phyloP scores from a whole-genome alignment of 176 grass and related monocot species.

The Oryza meridionalis region DNA sequence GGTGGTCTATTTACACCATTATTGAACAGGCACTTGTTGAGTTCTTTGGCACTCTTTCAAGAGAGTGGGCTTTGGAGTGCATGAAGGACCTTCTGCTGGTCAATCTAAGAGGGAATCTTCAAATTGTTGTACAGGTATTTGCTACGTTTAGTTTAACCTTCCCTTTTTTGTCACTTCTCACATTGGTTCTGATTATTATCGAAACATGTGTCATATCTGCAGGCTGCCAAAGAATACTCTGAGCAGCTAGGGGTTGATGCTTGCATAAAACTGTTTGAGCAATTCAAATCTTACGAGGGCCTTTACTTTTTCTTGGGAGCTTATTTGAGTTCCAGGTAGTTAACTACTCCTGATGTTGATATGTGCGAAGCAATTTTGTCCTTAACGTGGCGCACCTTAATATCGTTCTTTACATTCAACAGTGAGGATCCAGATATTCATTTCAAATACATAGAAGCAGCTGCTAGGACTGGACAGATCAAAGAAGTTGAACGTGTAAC shows the following conservation, averaged over 20 bases:
- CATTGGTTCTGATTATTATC: conserved; percentile 15
- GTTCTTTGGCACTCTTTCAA: conserved; percentile 96
- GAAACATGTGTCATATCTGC: conserved; percentile 12
- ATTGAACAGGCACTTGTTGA: conserved; percentile 77
- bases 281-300: conserved; percentile 99
- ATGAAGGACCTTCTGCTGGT: conserved; percentile 97
- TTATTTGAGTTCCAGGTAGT: conserved; percentile 94
- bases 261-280: conserved; percentile 97
- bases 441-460: conserved; percentile 97
- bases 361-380: not conserved
- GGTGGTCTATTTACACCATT: conserved; percentile 32
- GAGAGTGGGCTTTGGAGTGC: conserved; percentile 95
- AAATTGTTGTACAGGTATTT: conserved; percentile 97
- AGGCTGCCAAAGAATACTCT: conserved; percentile 94
- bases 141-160: conserved; percentile 1
- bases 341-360: conserved; percentile 19
- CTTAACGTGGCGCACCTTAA: conserved; percentile 26
- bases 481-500: conserved; percentile 99
- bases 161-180: not conserved
- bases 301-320: conserved; percentile 98
- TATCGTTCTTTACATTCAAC: conserved; percentile 48
- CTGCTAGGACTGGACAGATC: conserved; percentile 94
- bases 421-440: conserved; percentile 96
- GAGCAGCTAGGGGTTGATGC: conserved; percentile 84
- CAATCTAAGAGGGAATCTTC: conserved; percentile 94